Percentiles rank a stretch among this genome's conserved stretches.
These are phyloP conservation scores for Platanthera guangdongensis DNA, from an alignment of 106 monocot genomes.

Conservation along the genomic window DNA sequence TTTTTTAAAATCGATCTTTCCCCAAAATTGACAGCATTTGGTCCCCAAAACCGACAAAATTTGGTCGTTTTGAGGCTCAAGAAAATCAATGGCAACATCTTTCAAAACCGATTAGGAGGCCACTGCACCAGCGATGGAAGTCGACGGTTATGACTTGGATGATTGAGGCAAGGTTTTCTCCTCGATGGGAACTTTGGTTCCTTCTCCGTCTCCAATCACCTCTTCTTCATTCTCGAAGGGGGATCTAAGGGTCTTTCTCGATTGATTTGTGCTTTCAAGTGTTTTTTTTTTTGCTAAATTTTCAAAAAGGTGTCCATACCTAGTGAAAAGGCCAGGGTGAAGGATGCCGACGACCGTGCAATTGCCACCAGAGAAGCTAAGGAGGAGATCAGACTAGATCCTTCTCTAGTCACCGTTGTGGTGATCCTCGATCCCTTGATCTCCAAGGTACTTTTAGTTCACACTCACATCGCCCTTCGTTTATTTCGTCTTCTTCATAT, in stretches of 20 bases:
- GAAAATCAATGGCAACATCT: too few species aligned
- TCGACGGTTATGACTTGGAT: constrained; percentile 12
- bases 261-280: neutral
- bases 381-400: constrained; percentile 56
- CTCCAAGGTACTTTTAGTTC: constrained; percentile 25
- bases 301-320: constrained; percentile 65
- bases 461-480: neutral
- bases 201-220: neutral
- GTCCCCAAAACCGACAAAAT: too few species aligned
- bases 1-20: too few species aligned
- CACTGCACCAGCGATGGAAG: neutral
- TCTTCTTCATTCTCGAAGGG: neutral
- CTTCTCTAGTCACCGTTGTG: constrained; percentile 31
- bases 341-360: constrained; percentile 34
- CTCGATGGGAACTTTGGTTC: constrained; percentile 50
- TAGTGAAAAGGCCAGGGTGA: constrained; percentile 54
- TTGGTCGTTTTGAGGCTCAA: too few species aligned
- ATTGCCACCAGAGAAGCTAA: constrained; percentile 49
- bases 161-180: constrained; percentile 23
- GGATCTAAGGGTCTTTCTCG: neutral
- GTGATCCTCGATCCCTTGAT: constrained; percentile 37
- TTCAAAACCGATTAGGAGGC: too few species aligned
- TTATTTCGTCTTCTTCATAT: too few species aligned
- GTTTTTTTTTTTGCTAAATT: constrained; percentile 1
- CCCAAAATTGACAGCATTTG: too few species aligned